Evolutionary conservation across 2,329 filamentous ascomycete species (phyloP).

Genomic region (Lasiodiplodia sp.): DNA sequence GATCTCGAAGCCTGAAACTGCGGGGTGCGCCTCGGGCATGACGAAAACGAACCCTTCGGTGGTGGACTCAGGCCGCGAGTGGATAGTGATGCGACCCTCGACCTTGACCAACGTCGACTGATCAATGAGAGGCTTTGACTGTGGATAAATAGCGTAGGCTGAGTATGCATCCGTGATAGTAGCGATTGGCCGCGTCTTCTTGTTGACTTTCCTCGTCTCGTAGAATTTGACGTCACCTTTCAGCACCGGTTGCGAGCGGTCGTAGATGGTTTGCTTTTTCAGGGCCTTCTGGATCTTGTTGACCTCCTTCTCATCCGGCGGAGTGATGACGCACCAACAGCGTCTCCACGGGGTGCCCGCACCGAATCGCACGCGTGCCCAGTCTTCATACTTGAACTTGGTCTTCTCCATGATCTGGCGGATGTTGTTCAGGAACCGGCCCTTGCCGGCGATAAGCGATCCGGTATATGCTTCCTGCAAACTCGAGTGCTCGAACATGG

Average conservation of each 20-base stretch:
- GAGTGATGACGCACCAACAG: constrained; percentile 94
- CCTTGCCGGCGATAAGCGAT: constrained; percentile 93
- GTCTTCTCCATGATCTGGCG: constrained; percentile 84
- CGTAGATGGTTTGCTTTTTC: constrained; percentile 84
- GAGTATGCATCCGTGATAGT: constrained; percentile 90
- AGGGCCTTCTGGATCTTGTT: constrained; percentile 82
- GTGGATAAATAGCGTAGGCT: constrained; percentile 94
- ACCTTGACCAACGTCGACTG: constrained; percentile 94
- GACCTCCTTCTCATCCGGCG: constrained; percentile 91
- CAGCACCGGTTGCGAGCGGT: constrained; percentile 72
- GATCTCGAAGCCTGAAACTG: constrained; percentile 93
- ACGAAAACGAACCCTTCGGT: constrained; percentile 96
- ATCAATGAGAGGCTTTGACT: constrained; percentile 91
- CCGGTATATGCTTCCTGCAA: constrained; percentile 97
- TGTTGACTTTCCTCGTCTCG: constrained; percentile 86
- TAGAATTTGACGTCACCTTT: constrained; percentile 96
- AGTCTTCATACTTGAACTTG: constrained; percentile 81
- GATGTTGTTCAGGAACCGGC: constrained; percentile 88
- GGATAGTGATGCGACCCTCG: constrained; percentile 88
- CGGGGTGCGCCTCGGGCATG: constrained; percentile 94
- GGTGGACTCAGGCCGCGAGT: constrained; percentile 76
- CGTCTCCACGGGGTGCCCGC: constrained; percentile 95
- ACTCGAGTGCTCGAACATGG: constrained; percentile 93
- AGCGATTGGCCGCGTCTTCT: constrained; percentile 88
- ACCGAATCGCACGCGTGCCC: constrained; percentile 94